Evolutionary conservation across 1,284 basidiomycete species (phyloP).

Genomic region (Heterobasidion parviporum): DNA sequence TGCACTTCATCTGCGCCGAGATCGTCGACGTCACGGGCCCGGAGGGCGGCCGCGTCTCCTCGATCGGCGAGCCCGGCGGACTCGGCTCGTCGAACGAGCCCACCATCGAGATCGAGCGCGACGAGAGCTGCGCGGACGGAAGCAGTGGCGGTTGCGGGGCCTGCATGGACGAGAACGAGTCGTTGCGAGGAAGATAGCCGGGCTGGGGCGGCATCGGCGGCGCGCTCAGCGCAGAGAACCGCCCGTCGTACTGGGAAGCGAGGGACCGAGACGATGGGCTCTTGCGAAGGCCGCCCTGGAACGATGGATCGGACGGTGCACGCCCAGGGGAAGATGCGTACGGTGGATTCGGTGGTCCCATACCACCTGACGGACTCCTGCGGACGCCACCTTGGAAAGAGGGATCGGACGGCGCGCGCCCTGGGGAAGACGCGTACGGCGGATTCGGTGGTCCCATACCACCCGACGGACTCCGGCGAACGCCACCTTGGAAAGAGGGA

Average conservation of each 20-base stretch:
- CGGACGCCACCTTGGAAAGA: conserved; percentile 32
- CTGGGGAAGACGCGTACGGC: conserved; percentile 11
- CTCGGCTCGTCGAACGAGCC: conserved; percentile 51
- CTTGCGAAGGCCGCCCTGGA: conserved; percentile 38
- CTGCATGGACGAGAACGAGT: conserved; percentile 27
- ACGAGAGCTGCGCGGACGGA: conserved; percentile 51
- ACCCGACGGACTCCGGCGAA: conserved; percentile 33
- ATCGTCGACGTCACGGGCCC: conserved; percentile 72
- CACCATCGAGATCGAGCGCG: conserved; percentile 39
- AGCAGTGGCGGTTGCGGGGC: conserved; percentile 45
- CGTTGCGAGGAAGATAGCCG: conserved; percentile 21
- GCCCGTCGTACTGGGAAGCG: conserved; percentile 41
- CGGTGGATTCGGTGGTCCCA: conserved; percentile 7
- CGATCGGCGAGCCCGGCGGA: conserved; percentile 10
- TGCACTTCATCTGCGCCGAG: conserved; percentile 96
- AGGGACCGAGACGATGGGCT: conserved; percentile 57
- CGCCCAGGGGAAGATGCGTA: conserved; percentile 16
- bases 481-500: conserved; percentile 25
- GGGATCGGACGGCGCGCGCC: conserved; percentile 31
- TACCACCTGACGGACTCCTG: conserved; percentile 23
- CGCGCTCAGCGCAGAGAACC: conserved; percentile 8
- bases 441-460: conserved; percentile 6
- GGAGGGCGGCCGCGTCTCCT: conserved; percentile 25
- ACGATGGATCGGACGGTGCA: conserved; percentile 31
- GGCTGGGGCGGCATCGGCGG: conserved; percentile 5